Percentiles rank a stretch among this genome's conserved stretches.
Evolutionary conservation across 78 protist genomes (phyloP).

Genomic region (Bigelowiella natans): DNA sequence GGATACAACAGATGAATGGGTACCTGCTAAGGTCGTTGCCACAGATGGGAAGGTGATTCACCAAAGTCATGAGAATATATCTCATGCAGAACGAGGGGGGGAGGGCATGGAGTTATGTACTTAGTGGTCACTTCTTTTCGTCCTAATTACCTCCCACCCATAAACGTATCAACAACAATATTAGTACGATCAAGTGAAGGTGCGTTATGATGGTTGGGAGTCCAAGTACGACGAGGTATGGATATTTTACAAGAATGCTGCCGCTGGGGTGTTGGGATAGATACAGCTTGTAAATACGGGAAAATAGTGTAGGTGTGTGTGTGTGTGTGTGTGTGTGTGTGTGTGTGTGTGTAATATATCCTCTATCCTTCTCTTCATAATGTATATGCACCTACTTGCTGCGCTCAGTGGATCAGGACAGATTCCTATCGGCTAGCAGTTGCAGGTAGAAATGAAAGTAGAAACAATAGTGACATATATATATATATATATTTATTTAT

Average conservation of each 20-base stretch:
- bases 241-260: no score
- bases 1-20: not conserved
- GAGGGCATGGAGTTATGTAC: no score
- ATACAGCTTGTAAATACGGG: not conserved
- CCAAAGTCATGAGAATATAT: no score
- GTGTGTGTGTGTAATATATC: not conserved
- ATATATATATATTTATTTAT: not conserved
- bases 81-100: no score
- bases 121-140: no score
- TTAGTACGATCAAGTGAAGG: not conserved
- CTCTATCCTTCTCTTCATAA: no score
- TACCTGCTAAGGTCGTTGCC: not conserved
- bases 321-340: not conserved
- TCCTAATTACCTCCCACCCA: no score
- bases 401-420: not conserved
- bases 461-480: not conserved
- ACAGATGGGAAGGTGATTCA: not conserved
- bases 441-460: not conserved
- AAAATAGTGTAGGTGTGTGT: not conserved
- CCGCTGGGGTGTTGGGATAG: no score
- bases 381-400: not conserved
- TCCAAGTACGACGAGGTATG: not conserved
- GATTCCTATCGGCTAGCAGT: not conserved
- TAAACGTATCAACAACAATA: no score
- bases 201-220: not conserved